A percentile compares a stretch with the other conserved stretches of the same genome.
phyloP scores from a whole-genome alignment of 1,139 yeast species.

The Ashbya aceris region DNA sequence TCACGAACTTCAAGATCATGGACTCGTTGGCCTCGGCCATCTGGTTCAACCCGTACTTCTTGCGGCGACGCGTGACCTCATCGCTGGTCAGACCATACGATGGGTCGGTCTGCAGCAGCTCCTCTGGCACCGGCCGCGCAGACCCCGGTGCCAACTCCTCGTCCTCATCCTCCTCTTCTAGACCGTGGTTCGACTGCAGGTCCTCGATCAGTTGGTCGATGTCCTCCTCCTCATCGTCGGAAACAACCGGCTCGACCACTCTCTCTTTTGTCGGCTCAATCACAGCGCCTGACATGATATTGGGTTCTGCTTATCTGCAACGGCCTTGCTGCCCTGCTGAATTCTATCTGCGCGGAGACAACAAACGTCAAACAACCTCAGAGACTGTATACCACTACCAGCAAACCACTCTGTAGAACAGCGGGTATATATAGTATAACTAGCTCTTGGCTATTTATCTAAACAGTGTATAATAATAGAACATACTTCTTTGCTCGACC shows the following conservation, averaged over 20 bases:
- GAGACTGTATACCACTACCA: no score
- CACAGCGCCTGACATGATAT: no score
- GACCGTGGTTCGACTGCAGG: constrained; percentile 74
- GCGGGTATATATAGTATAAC: no score
- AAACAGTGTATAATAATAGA: no score
- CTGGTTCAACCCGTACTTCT: constrained; percentile 88
- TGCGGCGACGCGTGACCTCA: constrained; percentile 79
- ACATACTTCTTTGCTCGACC: background rate
- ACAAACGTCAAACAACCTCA: no score
- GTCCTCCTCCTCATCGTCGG: constrained; percentile 70
- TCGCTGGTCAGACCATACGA: constrained; percentile 69
- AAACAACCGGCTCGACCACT: constrained; percentile 33
- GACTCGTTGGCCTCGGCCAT: constrained; percentile 92
- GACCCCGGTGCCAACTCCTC: constrained; percentile 35
- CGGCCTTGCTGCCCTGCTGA: no score
- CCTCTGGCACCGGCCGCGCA: constrained; percentile 74
- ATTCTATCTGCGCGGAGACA: no score
- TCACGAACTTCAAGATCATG: constrained; percentile 69
- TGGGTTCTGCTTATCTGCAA: no score
- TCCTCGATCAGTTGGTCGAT: constrained; percentile 85
- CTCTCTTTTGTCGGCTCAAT: constrained; percentile 30
- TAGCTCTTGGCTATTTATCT: no score
- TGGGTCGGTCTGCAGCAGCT: constrained; percentile 80
- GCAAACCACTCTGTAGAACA: no score
- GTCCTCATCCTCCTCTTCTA: constrained; percentile 41